These are phyloP conservation scores for Mycena citricolor DNA, from an alignment of 1,284 basidiomycete genomes.

Conservation along the genomic window DNA sequence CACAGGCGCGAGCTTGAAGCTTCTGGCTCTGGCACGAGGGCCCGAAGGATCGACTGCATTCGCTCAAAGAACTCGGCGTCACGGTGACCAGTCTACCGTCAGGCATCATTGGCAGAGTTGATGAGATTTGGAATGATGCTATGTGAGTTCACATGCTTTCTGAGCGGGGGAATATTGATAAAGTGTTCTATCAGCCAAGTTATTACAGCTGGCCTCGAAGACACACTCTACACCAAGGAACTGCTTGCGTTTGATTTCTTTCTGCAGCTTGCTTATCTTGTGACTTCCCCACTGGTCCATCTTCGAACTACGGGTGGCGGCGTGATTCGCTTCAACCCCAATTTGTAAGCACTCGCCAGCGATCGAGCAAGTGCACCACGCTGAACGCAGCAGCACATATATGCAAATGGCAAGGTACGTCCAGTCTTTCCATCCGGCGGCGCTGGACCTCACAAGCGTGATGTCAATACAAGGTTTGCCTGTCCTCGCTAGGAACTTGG, in stretches of 20 bases:
- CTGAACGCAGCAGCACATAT: conserved; percentile 6
- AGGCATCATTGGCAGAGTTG: conserved; percentile 55
- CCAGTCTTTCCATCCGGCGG: neutral
- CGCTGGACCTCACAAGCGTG: neutral
- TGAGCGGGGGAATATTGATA: conserved; percentile 8
- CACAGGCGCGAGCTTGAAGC: conserved; percentile 35
- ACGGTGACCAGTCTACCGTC: conserved; percentile 53
- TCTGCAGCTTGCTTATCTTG: conserved; percentile 50
- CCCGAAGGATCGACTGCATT: conserved; percentile 51
- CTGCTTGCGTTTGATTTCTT: conserved; percentile 61
- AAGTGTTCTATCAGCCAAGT: conserved; percentile 39
- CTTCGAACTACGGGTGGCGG: conserved; percentile 53
- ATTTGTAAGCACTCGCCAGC: conserved; percentile 39
- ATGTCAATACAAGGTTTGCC: conserved; percentile 34
- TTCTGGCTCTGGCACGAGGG: conserved; percentile 41
- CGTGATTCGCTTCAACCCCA: conserved; percentile 53
- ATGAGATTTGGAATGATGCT: conserved; percentile 56
- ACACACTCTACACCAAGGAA: conserved; percentile 53
- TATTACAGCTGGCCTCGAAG: conserved; percentile 56
- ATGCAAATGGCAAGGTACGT: conserved; percentile 40
- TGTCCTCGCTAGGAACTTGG: conserved; percentile 56
- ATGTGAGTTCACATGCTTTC: conserved; percentile 36
- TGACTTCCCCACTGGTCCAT: conserved; percentile 45
- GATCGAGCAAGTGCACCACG: neutral
- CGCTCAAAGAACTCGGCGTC: conserved; percentile 53